A percentile compares a stretch with the other conserved stretches of the same genome.
Conservation (phyloP, 2,329 filamentous ascomycete species). For the Lachnellula cervina region DNA sequence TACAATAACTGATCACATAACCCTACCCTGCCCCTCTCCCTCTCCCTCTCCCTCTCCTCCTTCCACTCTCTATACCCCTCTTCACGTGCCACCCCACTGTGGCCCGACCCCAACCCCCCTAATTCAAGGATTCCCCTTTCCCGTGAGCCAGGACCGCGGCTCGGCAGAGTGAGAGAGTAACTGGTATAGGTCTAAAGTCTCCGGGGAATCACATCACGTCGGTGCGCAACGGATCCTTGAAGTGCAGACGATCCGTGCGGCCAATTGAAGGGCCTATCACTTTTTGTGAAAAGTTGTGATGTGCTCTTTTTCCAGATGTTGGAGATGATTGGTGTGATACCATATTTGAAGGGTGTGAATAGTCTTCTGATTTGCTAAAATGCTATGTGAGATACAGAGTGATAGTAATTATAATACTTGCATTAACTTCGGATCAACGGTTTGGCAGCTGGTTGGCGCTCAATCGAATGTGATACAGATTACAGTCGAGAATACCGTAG, state of each 20-base stretch:
- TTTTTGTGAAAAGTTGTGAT: conserved; percentile 1
- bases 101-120: neutral
- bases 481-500: too few relatives aligned
- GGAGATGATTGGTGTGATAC: too few relatives aligned
- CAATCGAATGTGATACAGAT: too few relatives aligned
- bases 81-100: neutral
- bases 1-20: too few relatives aligned
- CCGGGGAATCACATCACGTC: conserved; percentile 10
- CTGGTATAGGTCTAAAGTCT: neutral
- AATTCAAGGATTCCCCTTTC: neutral
- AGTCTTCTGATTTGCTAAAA: too few relatives aligned
- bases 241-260: neutral
- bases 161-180: neutral
- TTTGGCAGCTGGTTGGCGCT: too few relatives aligned
- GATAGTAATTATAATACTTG: too few relatives aligned
- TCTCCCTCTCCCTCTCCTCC: neutral
- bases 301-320: too few relatives aligned
- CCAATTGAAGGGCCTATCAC: conserved; percentile 6
- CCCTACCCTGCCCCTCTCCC: neutral
- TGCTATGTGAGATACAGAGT: too few relatives aligned
- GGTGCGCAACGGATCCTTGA: neutral
- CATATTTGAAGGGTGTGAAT: too few relatives aligned
- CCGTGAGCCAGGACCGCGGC: neutral
- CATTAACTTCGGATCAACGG: too few relatives aligned
- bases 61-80: too few relatives aligned